Evolutionary conservation across 2,329 filamentous ascomycete species (phyloP), one percentile per base, ranked within the genome.

Genomic region (Rutstroemia sp.): DNA sequence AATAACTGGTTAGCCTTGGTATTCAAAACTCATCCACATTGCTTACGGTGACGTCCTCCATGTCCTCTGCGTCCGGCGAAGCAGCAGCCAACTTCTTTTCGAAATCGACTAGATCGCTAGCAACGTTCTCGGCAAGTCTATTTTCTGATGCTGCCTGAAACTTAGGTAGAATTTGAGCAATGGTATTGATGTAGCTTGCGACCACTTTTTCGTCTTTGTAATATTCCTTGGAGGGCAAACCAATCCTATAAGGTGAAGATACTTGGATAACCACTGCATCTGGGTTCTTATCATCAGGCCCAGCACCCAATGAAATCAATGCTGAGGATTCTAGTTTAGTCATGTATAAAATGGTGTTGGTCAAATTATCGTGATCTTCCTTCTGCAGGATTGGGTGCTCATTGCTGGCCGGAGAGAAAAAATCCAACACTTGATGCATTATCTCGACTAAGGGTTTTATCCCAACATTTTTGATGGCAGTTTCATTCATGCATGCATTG

Each of bases 401-500:
- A 16, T 42, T 21, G 45, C 60, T 54, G n/a, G 53, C 51, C 10
- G 60, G 56, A 21, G 74, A 72, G 61, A 80, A 79, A 10, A 75
- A 68, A 6, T 72, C 65, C 9, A 75, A 71, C 38, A 87, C 69
- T 46, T 78, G 69, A 14, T 76, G 69, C n/a, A 89, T 71, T 9
- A 88, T 69, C 4, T 77, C 68, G 17, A 76, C 67, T 42, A 90
- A 68, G 2, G 85, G 84, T 57, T 75, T 68, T 5, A 78, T 71
- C 2, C 84, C 86, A 10, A 75, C 67, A 45, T 77, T 69, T 60
- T 78, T 77, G 50, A 87, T 78, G 9, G 72, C 70, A 7, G 78
- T 73, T 65, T 85, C 79, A 63, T 89, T 76, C 68, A 87, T 78
- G 65, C 87, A 90, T 36, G 84, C 79, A 59, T 81, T 72, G 64